Base-by-base conservation (phyloP, 805 yeast species). In the Lachancea quebecensis region DNA sequence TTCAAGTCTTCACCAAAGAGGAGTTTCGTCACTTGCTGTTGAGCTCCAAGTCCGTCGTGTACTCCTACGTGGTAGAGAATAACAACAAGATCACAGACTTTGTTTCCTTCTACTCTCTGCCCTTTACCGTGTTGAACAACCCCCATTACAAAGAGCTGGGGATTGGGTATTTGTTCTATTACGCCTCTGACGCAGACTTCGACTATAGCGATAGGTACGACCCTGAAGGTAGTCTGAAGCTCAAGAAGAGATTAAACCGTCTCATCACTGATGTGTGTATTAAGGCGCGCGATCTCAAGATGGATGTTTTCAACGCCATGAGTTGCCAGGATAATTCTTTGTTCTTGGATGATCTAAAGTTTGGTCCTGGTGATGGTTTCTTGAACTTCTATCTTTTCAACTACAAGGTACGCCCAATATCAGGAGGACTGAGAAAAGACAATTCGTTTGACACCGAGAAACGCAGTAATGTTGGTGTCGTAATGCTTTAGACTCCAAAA, bases 301-400 rank as follows among this genome's bases (percentile, higher is more conserved):
- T 85, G 56, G 99, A 93, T 62, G 98, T 93, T 3, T 87, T 91
- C 74, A 93, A 93, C 62, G 96, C 97, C 9, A 72, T 93, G 50
- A 80, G 97, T 0, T 74, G 89, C 10, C 95, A 89, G 68, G 99
- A 93, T 60, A 93, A 93, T 64, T 74, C 88, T 12, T 68, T 85
- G 48, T 88, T 93, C 68, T 70, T 93, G 52, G 82, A 86, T 21
- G 81, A 85, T 34, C 74, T 85, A 66, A 86, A 87, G 62, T 93
- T 93, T 63, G 96, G 96, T 30, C 77, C 79, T 40, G 99, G 99
- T 37, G 98, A 91, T 64, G 99, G 99, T 0, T 77, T 78, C 59
- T 74, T 93, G 59, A 85, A 93, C 66, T 93, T 85, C 66, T 93
- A 93, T 62, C 69, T 93, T 52, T 93, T 93, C 75, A 93, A 93